Conservation (phyloP, 208 protist species). For the Leishmania lainsoni region DNA sequence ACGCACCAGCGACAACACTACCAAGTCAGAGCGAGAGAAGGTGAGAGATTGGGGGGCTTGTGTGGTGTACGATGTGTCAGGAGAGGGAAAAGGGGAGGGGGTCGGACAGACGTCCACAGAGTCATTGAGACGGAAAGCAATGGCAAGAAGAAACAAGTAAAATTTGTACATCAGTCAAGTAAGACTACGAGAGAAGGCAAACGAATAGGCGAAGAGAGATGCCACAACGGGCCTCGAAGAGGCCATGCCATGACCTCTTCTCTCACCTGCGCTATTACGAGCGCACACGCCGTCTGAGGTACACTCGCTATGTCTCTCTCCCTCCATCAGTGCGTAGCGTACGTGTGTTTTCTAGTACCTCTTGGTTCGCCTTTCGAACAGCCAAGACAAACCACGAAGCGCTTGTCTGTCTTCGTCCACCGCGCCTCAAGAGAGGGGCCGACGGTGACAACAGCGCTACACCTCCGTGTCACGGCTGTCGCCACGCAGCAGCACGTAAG, state of each 20-base stretch:
- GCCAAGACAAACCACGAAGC: neutral
- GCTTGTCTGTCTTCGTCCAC: neutral
- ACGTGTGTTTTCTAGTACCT: neutral
- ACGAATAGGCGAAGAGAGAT: neutral
- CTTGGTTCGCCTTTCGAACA: neutral
- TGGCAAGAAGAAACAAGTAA: neutral
- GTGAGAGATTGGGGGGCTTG: neutral
- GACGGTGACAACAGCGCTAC: slow-evolving; percentile 21
- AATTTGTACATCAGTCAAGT: neutral
- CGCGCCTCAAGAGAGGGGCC: slow-evolving; percentile 3
- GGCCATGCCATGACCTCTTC: neutral
- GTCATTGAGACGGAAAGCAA: neutral
- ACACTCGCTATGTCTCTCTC: neutral
- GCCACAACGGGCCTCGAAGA: neutral
- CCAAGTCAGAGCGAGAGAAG: neutral
- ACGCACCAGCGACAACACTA: neutral
- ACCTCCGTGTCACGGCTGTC: slow-evolving; percentile 86
- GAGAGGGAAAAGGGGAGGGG: neutral
- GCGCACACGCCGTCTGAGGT: too few species aligned
- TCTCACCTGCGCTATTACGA: neutral
- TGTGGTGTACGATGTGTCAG: neutral
- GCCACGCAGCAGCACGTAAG: slow-evolving; percentile 61
- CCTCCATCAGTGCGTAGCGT: neutral
- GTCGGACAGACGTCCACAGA: neutral
- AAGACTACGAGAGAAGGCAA: neutral